Conservation (phyloP, 2,329 filamentous ascomycete species). For the Trichoderma brevicompactum region DNA sequence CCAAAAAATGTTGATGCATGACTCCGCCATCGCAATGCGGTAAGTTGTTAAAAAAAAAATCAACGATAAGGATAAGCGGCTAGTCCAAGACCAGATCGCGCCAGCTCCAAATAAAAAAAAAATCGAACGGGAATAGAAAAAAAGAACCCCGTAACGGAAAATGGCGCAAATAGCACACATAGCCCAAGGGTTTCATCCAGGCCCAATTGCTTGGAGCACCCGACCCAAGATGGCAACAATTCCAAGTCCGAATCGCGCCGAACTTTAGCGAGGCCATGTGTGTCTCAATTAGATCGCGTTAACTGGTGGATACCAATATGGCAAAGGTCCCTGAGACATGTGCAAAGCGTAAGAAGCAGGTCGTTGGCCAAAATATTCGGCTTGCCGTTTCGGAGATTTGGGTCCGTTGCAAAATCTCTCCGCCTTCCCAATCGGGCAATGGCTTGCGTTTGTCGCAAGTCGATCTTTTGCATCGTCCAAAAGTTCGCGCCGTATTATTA, state of each 20-base stretch:
- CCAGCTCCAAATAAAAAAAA: conserved; percentile 1
- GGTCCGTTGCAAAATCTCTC: conserved; percentile 6
- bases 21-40: conserved; percentile 26
- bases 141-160: conserved; percentile 1
- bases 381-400: conserved; percentile 15
- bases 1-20: conserved; percentile 5
- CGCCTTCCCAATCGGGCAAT: conserved; percentile 25
- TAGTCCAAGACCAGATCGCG: conserved; percentile 24
- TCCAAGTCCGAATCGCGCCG: not conserved
- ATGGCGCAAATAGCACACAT: conserved; percentile 24
- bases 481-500: not conserved
- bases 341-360: conserved; percentile 10
- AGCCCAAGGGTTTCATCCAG: not conserved
- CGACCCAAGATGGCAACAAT: not conserved
- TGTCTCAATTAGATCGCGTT: not conserved
- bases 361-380: not conserved
- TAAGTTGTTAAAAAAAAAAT: conserved; percentile 8
- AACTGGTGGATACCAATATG: not conserved
- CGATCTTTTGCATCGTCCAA: conserved; percentile 10
- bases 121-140: not conserved
- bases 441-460: not conserved
- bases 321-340: conserved; percentile 6
- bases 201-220: not conserved
- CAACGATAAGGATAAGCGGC: not conserved
- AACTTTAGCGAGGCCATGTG: not conserved